Evolutionary conservation across 1,139 yeast genomes (phyloP), one percentile per base, ranked within the genome.

Genomic region (Debaryomyces fabryi): DNA sequence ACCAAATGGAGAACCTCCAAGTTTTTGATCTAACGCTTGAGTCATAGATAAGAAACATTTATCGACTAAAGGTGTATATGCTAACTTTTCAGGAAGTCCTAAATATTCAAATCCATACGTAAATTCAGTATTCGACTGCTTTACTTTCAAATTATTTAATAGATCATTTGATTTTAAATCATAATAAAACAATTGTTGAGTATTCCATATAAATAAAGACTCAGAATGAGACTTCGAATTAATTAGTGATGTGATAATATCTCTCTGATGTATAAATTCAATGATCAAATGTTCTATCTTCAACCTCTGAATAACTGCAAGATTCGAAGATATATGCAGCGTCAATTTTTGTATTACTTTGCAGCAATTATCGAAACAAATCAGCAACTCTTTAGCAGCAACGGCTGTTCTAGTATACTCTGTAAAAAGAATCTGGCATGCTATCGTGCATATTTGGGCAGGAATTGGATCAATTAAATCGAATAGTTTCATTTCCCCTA

Each of bases 1-100:
- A 0, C 99, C 99, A 67, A 86, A 85, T 0, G 96, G 89, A 1
- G 96, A 86, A 0, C 96, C 96, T n/a, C 98, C 98, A 12, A 84
- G 71, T 37, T 79, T 79, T 56, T 85, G 90, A 33, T 81, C 78
- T 24, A 91, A 64, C 0, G 97, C 95, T 53, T 86, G 88, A 0
- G 88, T 76, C 83, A 92, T 80, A 0, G 92, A 72, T 29, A 85
- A 63, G 60, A 79, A 89, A 51, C 91, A 82, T 13, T 77, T 72
- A 47, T 82, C 82, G 5, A 88, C 75, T 24, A 90, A 73, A 1
- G 95, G 91, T 0, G 98, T 92, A 47, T 82, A 78, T 0, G 93
- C 96, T 33, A 92, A 71, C 50, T 85, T 79, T 27, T 86, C 90
- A 3, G 87, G 84, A 1, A 82, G 72, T 0, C 98, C 98, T 10